These are phyloP conservation scores for Xylariaceae sp. DNA, from an alignment of 2,329 filamentous ascomycete genomes.

Conservation along the genomic window DNA sequence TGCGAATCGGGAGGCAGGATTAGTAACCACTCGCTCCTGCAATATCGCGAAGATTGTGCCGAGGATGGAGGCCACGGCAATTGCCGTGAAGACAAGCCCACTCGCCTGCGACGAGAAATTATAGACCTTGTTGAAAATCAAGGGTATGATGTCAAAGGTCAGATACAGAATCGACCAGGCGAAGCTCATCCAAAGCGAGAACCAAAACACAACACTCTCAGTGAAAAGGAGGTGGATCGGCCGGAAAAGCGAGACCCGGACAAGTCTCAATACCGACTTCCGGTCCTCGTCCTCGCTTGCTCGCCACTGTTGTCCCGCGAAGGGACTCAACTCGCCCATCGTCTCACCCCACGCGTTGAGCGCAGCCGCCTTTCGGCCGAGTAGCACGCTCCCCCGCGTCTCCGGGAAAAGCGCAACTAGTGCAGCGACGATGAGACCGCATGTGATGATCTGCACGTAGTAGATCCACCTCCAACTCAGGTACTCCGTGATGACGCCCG, in stretches of 20 bases:
- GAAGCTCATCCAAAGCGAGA: constrained; percentile 64
- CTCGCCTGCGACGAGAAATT: background rate
- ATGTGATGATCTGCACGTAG: constrained; percentile 3
- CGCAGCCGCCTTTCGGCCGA: constrained; percentile 1
- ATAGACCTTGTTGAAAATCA: constrained; percentile 3
- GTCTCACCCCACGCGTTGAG: constrained; percentile 1
- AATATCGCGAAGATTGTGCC: constrained; percentile 1
- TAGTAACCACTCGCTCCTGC: background rate
- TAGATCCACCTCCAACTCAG: constrained; percentile 7
- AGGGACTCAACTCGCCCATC: background rate
- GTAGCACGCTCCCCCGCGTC: constrained; percentile 2
- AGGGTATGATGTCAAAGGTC: constrained; percentile 29
- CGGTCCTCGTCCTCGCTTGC: constrained; percentile 1
- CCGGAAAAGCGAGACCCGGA: constrained; percentile 44
- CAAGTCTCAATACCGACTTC: background rate
- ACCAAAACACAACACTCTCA: constrained; percentile 56
- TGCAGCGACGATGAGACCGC: background rate
- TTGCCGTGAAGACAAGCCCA: background rate
- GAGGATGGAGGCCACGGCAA: background rate
- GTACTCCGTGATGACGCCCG: background rate
- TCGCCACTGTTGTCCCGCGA: background rate
- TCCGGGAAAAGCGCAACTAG: constrained; percentile 4
- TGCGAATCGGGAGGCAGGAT: background rate
- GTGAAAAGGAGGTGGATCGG: constrained; percentile 43
- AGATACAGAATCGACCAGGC: constrained; percentile 65